Evolutionary conservation across 1,139 yeast species (phyloP).

Genomic region (Debaryomycetaceae sp.): DNA sequence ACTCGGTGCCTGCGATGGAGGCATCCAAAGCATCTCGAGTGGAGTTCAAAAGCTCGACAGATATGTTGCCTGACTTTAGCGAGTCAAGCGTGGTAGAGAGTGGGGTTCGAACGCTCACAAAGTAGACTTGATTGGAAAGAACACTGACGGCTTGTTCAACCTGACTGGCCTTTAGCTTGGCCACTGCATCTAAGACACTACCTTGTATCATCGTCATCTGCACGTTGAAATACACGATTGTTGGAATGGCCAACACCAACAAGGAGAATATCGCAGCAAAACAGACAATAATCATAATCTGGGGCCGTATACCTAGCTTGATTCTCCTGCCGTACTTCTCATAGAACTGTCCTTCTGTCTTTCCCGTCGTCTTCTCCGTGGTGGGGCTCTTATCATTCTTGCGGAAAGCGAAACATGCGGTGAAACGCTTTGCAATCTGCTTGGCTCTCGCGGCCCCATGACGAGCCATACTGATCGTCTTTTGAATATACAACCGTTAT

Average conservation of each 20-base stretch:
- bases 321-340: too few relatives aligned
- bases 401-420: too few relatives aligned
- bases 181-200: conserved; percentile 64
- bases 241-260: conserved; percentile 62
- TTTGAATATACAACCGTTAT: too few relatives aligned
- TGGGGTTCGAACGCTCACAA: conserved; percentile 54
- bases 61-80: conserved; percentile 60
- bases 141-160: conserved; percentile 55
- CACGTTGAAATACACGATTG: conserved; percentile 67
- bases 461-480: too few relatives aligned
- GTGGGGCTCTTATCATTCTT: too few relatives aligned
- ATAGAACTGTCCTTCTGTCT: too few relatives aligned
- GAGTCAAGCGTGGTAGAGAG: conserved; percentile 50
- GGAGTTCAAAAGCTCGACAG: conserved; percentile 26
- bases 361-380: too few relatives aligned
- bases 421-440: too few relatives aligned
- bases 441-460: too few relatives aligned
- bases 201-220: conserved; percentile 54
- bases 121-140: conserved; percentile 58
- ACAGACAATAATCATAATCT: conserved; percentile 70
- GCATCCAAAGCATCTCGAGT: conserved; percentile 42
- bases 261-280: conserved; percentile 69
- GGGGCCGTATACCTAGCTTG: conserved; percentile 50
- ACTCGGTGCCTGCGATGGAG: conserved; percentile 51
- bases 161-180: conserved; percentile 74